Percentiles rank a stretch among this genome's conserved stretches.
These are phyloP conservation scores for Phytophthora cryptogea DNA, from an alignment of 352 stramenopile genomes.

Conservation along the genomic window DNA sequence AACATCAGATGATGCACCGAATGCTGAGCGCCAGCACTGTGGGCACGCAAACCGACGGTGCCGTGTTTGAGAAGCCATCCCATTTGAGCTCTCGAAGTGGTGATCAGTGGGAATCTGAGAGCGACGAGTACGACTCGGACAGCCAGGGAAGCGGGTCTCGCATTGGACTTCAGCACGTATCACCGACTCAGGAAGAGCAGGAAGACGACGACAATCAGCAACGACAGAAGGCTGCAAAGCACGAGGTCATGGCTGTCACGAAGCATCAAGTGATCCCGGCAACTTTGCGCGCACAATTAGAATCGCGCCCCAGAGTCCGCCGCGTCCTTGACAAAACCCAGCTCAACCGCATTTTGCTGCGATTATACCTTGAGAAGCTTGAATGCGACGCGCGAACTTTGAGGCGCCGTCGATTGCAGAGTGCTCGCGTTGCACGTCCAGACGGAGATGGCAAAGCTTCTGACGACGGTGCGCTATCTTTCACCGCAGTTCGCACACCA, in stretches of 20 bases:
- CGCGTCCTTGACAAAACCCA: constrained; percentile 58
- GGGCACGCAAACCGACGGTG: constrained; percentile 41
- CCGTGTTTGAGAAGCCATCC: constrained; percentile 15
- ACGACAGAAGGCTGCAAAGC: constrained; percentile 1
- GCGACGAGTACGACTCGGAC: constrained; percentile 16
- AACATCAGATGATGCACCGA: constrained; percentile 56
- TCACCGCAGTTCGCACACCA: constrained; percentile 15
- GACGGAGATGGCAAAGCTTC: background rate
- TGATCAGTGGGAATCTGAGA: constrained; percentile 22
- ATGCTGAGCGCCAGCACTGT: constrained; percentile 52
- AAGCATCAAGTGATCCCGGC: constrained; percentile 51
- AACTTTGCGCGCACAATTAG: constrained; percentile 56
- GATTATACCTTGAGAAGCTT: constrained; percentile 59
- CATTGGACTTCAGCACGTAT: background rate
- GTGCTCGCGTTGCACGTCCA: constrained; percentile 1
- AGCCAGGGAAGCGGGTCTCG: constrained; percentile 5
- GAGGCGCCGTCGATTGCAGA: constrained; percentile 29
- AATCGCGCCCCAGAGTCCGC: constrained; percentile 50
- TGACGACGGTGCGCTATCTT: background rate
- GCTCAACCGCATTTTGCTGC: constrained; percentile 47
- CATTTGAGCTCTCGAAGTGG: constrained; percentile 18
- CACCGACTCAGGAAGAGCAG: background rate
- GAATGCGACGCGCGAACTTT: constrained; percentile 44
- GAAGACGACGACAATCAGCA: constrained; percentile 13
- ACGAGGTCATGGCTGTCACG: constrained; percentile 29